Percentiles rank a stretch among this genome's conserved stretches.
Evolutionary conservation across 805 yeast genomes (phyloP).

Genomic region (Candida pseudofarinosa): DNA sequence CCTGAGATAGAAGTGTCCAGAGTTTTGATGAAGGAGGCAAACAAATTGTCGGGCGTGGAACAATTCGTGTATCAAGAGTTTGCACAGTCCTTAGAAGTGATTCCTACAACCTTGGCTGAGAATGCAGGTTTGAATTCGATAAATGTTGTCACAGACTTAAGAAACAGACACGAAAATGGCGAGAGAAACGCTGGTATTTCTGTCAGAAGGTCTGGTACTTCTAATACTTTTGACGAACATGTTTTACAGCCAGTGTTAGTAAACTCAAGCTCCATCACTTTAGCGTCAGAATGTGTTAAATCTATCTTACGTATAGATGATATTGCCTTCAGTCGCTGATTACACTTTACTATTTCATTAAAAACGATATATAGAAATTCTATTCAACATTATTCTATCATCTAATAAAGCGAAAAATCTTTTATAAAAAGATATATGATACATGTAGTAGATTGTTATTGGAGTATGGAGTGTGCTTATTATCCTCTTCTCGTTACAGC

Average conservation of each 20-base stretch:
- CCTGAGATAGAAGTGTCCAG: slow-evolving; percentile 91
- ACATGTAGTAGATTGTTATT: not conserved
- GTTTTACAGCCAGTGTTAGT: slow-evolving; percentile 96
- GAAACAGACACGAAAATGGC: slow-evolving; percentile 87
- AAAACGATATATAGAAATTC: not conserved
- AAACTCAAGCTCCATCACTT: slow-evolving; percentile 86
- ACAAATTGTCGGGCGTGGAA: slow-evolving; percentile 75
- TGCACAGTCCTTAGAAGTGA: slow-evolving; percentile 86
- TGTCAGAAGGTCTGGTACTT: slow-evolving; percentile 88
- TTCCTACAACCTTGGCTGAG: slow-evolving; percentile 92
- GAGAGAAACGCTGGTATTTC: slow-evolving; percentile 94
- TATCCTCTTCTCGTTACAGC: too few relatives aligned
- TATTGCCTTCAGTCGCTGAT: slow-evolving; percentile 68
- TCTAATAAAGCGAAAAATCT: not conserved
- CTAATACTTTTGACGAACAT: slow-evolving; percentile 88
- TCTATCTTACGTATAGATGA: slow-evolving; percentile 95
- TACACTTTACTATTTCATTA: not conserved
- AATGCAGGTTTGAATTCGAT: slow-evolving; percentile 92
- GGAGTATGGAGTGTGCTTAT: too few relatives aligned
- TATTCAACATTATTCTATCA: not conserved
- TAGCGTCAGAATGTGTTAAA: slow-evolving; percentile 96
- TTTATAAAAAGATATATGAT: slow-evolving; percentile 1
- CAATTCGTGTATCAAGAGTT: slow-evolving; percentile 89
- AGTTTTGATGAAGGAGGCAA: slow-evolving; percentile 65
- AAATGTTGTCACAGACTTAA: slow-evolving; percentile 85